Conservation (phyloP, 2,329 filamentous ascomycete genomes). For the Trichoderma atroviride region DNA sequence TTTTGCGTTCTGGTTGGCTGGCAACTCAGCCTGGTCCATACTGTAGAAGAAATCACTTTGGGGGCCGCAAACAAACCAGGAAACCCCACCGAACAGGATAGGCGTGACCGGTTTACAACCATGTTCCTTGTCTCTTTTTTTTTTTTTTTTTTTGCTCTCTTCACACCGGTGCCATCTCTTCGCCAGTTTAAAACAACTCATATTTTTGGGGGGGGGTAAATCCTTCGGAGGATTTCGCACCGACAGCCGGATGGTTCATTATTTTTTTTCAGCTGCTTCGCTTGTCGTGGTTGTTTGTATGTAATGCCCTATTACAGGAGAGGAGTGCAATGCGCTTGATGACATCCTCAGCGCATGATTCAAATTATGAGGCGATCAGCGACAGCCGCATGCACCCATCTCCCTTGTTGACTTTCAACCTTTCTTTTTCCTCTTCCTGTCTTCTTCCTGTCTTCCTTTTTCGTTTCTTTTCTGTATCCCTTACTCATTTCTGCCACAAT, state of each 20-base stretch:
- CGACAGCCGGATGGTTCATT: not conserved
- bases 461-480: not conserved
- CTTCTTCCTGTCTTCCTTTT: not conserved
- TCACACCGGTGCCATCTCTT: not conserved
- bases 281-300: not conserved
- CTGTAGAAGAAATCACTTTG: not conserved
- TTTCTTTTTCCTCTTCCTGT: not conserved
- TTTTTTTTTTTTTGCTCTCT: no score
- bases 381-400: not conserved
- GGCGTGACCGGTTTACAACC: conserved; percentile 6
- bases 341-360: not conserved
- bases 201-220: not conserved
- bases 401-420: not conserved
- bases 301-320: not conserved
- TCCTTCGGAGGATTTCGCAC: not conserved
- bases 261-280: not conserved
- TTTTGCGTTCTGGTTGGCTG: not conserved
- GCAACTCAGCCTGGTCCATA: not conserved
- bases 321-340: not conserved
- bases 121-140: conserved; percentile 2
- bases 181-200: not conserved
- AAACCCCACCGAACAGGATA: not conserved
- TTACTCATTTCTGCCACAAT: not conserved
- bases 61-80: conserved; percentile 6
- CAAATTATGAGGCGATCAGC: not conserved